Conservation (phyloP, 768 basidiomycete species). For the Hygrophoropsis aurantiaca region DNA sequence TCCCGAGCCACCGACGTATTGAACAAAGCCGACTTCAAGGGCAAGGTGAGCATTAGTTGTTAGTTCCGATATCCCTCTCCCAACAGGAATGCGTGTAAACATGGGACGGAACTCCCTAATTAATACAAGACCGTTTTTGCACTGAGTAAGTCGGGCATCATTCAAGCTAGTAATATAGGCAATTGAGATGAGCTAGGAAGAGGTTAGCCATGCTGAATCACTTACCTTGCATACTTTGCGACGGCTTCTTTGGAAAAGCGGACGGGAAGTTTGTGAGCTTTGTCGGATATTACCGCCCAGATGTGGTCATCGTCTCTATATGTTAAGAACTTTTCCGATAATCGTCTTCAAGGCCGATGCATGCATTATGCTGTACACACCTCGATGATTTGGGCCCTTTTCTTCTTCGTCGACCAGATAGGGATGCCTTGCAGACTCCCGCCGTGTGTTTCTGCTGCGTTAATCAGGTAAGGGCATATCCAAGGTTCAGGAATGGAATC, state of each 20-base stretch:
- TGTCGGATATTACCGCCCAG: constrained; percentile 70
- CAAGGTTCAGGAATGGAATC: constrained; percentile 45
- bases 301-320: constrained; percentile 45
- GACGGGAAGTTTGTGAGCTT: constrained; percentile 45
- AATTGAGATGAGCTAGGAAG: not conserved
- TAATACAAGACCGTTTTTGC: constrained; percentile 44
- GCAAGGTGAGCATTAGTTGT: constrained; percentile 41
- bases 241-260: constrained; percentile 57
- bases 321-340: constrained; percentile 54
- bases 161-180: constrained; percentile 16
- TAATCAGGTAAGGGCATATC: constrained; percentile 54
- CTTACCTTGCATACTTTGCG: constrained; percentile 41
- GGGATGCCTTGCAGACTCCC: constrained; percentile 33
- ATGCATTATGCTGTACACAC: constrained; percentile 28
- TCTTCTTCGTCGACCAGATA: constrained; percentile 32
- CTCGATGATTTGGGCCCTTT: constrained; percentile 60
- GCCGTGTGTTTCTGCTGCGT: constrained; percentile 52
- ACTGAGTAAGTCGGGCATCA: constrained; percentile 39
- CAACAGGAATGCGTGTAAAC: constrained; percentile 52
- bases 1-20: constrained; percentile 46
- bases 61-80: constrained; percentile 36
- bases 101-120: constrained; percentile 53
- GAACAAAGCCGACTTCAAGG: constrained; percentile 51
- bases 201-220: constrained; percentile 2
- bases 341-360: not conserved